Evolutionary conservation across 2,329 filamentous ascomycete genomes (phyloP).

Genomic region (Ilyonectria destructans): DNA sequence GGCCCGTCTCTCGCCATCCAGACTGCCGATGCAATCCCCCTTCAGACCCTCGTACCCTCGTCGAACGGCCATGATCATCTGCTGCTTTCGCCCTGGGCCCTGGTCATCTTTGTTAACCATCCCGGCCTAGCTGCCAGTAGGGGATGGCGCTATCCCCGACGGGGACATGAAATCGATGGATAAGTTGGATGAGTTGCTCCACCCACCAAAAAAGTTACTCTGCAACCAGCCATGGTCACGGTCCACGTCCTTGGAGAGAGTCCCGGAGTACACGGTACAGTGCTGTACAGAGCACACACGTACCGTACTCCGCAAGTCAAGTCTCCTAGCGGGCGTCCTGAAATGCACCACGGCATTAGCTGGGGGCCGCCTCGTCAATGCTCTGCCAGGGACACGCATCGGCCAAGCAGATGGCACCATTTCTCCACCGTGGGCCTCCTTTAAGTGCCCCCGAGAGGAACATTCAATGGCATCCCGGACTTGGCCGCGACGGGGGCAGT

Average conservation of each 20-base stretch:
- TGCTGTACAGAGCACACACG: neutral
- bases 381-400: conserved; percentile 39
- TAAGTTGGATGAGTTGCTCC: conserved; percentile 41
- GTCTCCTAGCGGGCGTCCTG: conserved; percentile 36
- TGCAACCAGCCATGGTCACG: conserved; percentile 40
- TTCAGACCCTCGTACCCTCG: conserved; percentile 17
- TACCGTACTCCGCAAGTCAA: conserved; percentile 14
- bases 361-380: conserved; percentile 40
- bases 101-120: conserved; percentile 27
- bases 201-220: conserved; percentile 43
- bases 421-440: conserved; percentile 48
- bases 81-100: conserved; percentile 28
- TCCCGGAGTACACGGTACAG: neutral
- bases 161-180: conserved; percentile 36
- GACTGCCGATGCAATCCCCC: conserved; percentile 18
- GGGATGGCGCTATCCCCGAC: conserved; percentile 44
- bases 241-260: conserved; percentile 6
- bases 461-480: conserved; percentile 28
- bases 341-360: conserved; percentile 39
- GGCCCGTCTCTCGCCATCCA: conserved; percentile 15
- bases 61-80: conserved; percentile 30
- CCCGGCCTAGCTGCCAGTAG: conserved; percentile 33
- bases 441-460: conserved; percentile 38
- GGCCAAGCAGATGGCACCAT: conserved; percentile 49
- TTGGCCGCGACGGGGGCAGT: conserved; percentile 23